phyloP scores from a whole-genome alignment of 2,329 filamentous ascomycete genomes.

The Tolypocladium ovalisporum region DNA sequence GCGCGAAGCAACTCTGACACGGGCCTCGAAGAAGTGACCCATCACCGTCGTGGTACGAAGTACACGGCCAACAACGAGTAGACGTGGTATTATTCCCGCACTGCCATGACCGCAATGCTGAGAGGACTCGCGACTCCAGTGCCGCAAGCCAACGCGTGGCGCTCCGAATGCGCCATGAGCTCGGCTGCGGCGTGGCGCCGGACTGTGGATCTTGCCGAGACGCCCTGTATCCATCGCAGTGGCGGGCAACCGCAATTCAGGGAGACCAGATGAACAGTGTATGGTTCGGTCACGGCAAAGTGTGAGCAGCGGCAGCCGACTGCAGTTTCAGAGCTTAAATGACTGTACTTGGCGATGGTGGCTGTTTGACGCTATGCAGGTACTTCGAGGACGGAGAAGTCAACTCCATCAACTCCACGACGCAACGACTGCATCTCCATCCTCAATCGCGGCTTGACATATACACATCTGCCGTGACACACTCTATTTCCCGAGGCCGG shows the following conservation, averaged over 20 bases:
- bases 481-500: conserved; percentile 32
- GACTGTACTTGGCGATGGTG: neutral
- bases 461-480: neutral
- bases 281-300: too few relatives aligned
- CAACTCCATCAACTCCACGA: neutral
- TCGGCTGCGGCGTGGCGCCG: neutral
- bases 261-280: too few relatives aligned
- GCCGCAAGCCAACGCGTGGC: too few relatives aligned
- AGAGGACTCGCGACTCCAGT: too few relatives aligned
- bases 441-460: neutral
- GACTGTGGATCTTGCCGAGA: neutral
- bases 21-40: too few relatives aligned
- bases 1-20: neutral
- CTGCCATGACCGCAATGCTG: too few relatives aligned
- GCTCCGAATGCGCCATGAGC: neutral
- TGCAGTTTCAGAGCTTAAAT: neutral
- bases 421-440: neutral
- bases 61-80: too few relatives aligned
- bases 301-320: neutral
- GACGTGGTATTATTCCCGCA: too few relatives aligned
- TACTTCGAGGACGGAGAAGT: neutral
- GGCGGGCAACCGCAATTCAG: neutral
- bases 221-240: neutral
- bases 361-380: neutral
- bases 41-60: too few relatives aligned